phyloP scores from a whole-genome alignment of 139 green algal species.

The Trebouxia sp. region DNA sequence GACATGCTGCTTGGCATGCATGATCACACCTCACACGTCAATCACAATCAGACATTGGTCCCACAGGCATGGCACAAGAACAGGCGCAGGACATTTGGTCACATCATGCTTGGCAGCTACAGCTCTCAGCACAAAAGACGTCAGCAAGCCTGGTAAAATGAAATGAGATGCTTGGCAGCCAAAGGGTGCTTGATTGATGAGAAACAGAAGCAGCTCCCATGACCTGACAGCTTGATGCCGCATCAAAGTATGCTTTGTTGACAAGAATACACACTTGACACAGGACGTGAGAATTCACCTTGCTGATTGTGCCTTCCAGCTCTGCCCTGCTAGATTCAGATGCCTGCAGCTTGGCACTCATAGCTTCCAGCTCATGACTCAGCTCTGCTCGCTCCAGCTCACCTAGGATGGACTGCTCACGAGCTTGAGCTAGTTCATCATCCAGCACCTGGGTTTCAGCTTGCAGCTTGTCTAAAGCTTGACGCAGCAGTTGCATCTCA shows the following conservation, averaged over 20 bases:
- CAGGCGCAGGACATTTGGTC: no score
- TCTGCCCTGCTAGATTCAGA: conserved; percentile 2
- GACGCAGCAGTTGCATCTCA: conserved; percentile 10
- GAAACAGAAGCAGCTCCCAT: background rate
- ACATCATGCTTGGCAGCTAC: no score
- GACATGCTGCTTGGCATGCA: no score
- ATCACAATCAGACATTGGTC: no score
- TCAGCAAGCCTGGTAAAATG: background rate
- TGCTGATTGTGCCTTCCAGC: conserved; percentile 15
- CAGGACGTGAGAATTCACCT: no score
- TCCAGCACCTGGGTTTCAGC: conserved; percentile 7
- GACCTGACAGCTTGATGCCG: no score
- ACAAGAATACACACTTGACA: background rate
- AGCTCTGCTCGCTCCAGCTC: conserved; percentile 27
- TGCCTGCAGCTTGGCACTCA: conserved; percentile 3
- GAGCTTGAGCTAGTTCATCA: conserved; percentile 16
- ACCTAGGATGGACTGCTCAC: conserved; percentile 2
- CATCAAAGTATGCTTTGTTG: no score
- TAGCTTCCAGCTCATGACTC: conserved; percentile 13
- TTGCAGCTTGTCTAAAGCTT: conserved; percentile 18
- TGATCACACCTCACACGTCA: no score
- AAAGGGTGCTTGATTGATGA: background rate
- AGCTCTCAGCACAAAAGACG: no score
- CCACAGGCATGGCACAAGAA: no score
- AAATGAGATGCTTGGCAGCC: background rate